phyloP scores from a whole-genome alignment of 768 basidiomycete genomes.

The Dioszegia crocea region DNA sequence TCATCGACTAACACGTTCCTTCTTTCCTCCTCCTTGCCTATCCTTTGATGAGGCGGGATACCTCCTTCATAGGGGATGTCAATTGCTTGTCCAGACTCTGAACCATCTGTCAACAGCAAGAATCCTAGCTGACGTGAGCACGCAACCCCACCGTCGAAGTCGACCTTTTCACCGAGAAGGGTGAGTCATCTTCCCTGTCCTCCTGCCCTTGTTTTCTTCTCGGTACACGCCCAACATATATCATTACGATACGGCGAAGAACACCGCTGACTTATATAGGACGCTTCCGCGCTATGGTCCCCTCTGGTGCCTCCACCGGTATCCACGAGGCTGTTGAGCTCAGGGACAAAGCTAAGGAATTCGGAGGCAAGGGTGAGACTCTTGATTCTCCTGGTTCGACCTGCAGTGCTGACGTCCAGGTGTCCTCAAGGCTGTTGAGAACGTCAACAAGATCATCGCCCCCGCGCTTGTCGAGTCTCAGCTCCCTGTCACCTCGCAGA shows the following conservation, averaged over 20 bases:
- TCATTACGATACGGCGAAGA: too few relatives aligned
- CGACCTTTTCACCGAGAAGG: slow-evolving; percentile 81
- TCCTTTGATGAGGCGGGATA: too few relatives aligned
- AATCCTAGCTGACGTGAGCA: slow-evolving; percentile 22
- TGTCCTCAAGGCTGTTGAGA: slow-evolving; percentile 85
- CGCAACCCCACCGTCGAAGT: slow-evolving; percentile 73
- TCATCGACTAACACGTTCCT: neutral
- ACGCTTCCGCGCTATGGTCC: slow-evolving; percentile 87
- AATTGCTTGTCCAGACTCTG: too few relatives aligned
- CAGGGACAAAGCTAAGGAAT: slow-evolving; percentile 93
- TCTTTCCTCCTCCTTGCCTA: neutral
- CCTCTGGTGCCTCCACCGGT: slow-evolving; percentile 97
- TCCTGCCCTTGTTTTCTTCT: neutral
- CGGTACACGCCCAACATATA: too few relatives aligned
- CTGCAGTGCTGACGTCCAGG: slow-evolving; percentile 58
- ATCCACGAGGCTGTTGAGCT: slow-evolving; percentile 98
- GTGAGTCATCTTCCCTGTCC: slow-evolving; percentile 52
- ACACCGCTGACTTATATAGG: slow-evolving; percentile 58
- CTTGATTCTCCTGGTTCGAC: neutral
- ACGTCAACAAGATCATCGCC: slow-evolving; percentile 87
- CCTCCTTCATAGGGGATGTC: too few relatives aligned
- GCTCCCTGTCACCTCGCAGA: slow-evolving; percentile 81
- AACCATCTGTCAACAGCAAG: neutral
- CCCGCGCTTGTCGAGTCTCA: slow-evolving; percentile 79
- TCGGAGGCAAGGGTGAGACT: slow-evolving; percentile 85